Percentiles rank a stretch among this genome's conserved stretches.
phyloP scores from a whole-genome alignment of 2,329 filamentous ascomycete genomes.

The Talaromyces sp. region DNA sequence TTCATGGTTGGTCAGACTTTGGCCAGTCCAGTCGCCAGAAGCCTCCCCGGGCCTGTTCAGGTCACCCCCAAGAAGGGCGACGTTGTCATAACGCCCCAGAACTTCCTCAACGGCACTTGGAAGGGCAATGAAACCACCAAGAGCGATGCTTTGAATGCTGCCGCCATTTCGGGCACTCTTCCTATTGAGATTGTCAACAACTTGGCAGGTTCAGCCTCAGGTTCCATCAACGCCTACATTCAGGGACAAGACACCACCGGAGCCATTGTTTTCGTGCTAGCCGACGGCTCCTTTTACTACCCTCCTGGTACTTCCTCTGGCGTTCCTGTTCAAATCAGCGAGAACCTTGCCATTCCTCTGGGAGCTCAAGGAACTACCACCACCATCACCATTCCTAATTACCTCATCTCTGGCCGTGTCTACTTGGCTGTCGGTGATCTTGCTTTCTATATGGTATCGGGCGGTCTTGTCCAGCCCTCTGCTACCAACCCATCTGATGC shows the following conservation, averaged over 20 bases:
- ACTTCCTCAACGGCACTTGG: conserved; percentile 13
- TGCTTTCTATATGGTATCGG: conserved; percentile 38
- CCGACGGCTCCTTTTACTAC: conserved; percentile 44
- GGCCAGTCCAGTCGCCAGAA: conserved; percentile 9
- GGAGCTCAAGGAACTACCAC: conserved; percentile 38
- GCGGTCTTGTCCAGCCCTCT: conserved; percentile 49
- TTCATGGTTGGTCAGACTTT: conserved; percentile 11
- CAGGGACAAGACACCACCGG: conserved; percentile 43
- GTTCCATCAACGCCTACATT: conserved; percentile 35
- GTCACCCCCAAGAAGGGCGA: conserved; percentile 7
- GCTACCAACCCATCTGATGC: conserved; percentile 45
- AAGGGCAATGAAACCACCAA: background rate
- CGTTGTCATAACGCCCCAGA: conserved; percentile 1
- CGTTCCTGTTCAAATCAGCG: conserved; percentile 37
- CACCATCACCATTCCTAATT: conserved; percentile 41
- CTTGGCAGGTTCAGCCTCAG: conserved; percentile 30
- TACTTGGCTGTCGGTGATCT: conserved; percentile 47
- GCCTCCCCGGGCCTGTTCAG: conserved; percentile 3
- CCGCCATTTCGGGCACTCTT: background rate
- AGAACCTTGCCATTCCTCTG: conserved; percentile 45
- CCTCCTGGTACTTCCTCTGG: conserved; percentile 39
- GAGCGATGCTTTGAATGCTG: background rate
- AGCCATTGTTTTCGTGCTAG: conserved; percentile 43
- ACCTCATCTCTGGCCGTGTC: conserved; percentile 44
- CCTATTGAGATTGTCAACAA: conserved; percentile 43